Conservation (phyloP, 2,329 filamentous ascomycete genomes). For the Sphaceloma murrayae region DNA sequence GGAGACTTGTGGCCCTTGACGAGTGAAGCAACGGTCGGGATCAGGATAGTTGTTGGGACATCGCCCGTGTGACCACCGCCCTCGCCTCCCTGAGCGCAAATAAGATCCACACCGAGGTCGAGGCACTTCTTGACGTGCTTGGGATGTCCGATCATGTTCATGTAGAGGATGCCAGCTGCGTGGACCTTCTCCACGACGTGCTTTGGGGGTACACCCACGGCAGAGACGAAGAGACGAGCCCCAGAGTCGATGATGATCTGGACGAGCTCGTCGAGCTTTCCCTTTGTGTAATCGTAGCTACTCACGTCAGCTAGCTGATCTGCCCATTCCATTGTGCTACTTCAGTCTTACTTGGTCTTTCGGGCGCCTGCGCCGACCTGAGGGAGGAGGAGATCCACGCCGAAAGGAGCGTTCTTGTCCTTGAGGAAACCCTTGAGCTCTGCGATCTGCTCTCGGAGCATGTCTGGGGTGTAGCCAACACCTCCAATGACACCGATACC, state of each 20-base stretch:
- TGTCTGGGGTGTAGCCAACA: constrained; percentile 90
- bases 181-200: constrained; percentile 84
- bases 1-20: constrained; percentile 74
- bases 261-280: constrained; percentile 84
- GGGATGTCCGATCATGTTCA: constrained; percentile 99
- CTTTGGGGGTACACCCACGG: constrained; percentile 83
- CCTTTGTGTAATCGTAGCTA: constrained; percentile 99
- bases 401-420: constrained; percentile 91
- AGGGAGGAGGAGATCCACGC: constrained; percentile 84
- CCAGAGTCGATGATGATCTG: constrained; percentile 88
- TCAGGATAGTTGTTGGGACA: constrained; percentile 82
- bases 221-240: constrained; percentile 89
- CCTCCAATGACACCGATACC: constrained; percentile 95
- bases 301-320: background rate
- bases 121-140: constrained; percentile 98
- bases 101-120: constrained; percentile 84
- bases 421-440: constrained; percentile 82
- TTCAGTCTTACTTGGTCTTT: constrained; percentile 56
- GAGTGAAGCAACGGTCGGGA: constrained; percentile 80
- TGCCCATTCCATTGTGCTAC: constrained; percentile 14
- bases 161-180: constrained; percentile 79
- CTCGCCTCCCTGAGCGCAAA: constrained; percentile 97
- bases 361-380: constrained; percentile 90
- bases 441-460: constrained; percentile 88
- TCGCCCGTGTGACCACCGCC: constrained; percentile 86